A percentile compares a stretch with the other conserved stretches of the same genome.
phyloP scores from a whole-genome alignment of 169 alveolate species.

The Plasmodium sp. region DNA sequence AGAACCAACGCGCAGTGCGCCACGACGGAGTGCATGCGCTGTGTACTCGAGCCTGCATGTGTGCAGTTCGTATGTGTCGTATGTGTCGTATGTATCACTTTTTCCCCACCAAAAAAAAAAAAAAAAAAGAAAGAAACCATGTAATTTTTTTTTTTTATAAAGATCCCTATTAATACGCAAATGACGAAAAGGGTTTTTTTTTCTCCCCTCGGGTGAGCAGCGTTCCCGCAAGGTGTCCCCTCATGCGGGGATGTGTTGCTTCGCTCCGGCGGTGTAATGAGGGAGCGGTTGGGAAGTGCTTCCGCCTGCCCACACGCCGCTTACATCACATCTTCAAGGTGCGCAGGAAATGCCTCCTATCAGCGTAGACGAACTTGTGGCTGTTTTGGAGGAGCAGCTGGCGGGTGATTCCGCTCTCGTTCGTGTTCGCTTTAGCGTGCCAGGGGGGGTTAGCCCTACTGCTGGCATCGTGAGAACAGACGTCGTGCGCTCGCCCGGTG shows the following conservation, averaged over 20 bases:
- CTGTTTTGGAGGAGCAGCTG: background rate
- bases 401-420: background rate
- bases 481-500: background rate
- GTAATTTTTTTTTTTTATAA: background rate
- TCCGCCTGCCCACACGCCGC: background rate
- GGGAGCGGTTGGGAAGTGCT: background rate
- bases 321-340: background rate
- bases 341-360: background rate
- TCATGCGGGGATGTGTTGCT: background rate
- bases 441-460: background rate
- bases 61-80: background rate
- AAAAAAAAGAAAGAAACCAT: background rate
- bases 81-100: background rate
- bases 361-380: constrained; percentile 6
- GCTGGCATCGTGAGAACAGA: background rate
- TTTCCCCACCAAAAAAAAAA: background rate
- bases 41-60: background rate
- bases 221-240: background rate
- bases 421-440: background rate
- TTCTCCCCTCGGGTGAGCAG: background rate
- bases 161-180: background rate
- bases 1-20: background rate
- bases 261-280: background rate
- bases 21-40: background rate
- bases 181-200: background rate